These are phyloP conservation scores for Chrysanthemum lavandulifolium DNA, from an alignment of 129 eudicot species.

Conservation along the genomic window DNA sequence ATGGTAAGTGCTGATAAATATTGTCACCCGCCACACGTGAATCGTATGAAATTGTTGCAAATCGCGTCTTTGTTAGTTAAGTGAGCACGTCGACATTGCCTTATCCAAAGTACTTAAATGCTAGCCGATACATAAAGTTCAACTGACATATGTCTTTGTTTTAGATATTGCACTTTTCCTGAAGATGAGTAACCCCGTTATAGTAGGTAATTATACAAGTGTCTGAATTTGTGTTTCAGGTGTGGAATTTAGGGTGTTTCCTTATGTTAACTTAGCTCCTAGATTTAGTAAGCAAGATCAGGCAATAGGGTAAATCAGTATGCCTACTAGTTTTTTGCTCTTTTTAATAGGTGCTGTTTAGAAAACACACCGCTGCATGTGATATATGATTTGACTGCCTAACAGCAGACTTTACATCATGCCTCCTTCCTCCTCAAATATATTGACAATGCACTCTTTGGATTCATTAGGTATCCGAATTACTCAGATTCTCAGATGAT, in stretches of 20 bases:
- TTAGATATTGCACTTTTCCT: no score
- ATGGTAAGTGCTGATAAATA: slow-evolving; percentile 1
- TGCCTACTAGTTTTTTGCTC: neutral
- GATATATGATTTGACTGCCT: slow-evolving; percentile 9
- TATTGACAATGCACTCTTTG: neutral
- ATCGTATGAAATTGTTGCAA: no score
- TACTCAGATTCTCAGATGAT: neutral
- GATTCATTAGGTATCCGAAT: neutral
- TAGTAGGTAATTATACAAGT: neutral
- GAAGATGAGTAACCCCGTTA: no score
- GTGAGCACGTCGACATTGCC: no score
- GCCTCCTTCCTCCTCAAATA: neutral
- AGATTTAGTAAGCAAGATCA: neutral
- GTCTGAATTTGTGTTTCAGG: neutral
- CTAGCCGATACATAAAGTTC: no score
- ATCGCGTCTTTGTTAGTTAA: no score
- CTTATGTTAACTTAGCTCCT: neutral
- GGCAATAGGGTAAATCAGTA: neutral
- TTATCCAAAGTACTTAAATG: no score
- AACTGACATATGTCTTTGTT: no score
- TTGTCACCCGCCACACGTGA: no score
- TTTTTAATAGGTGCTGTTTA: neutral
- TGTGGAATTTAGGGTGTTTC: neutral
- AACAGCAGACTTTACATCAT: slow-evolving; percentile 7
- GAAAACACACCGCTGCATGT: neutral